phyloP scores from a whole-genome alignment of 2,329 filamentous ascomycete species.

The Fusarium circinatum region DNA sequence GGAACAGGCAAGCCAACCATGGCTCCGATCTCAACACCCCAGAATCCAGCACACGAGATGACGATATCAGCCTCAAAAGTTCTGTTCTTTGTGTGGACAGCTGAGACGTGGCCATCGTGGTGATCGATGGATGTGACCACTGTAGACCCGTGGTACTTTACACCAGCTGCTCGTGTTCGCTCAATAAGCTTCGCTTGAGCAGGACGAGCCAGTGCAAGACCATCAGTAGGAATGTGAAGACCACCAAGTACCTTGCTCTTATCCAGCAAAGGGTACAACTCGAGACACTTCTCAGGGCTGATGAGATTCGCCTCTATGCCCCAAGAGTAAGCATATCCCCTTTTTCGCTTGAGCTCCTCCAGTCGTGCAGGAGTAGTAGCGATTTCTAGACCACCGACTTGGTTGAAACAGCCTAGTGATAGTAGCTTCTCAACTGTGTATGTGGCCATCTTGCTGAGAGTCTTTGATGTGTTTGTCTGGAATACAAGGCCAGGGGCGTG shows the following conservation, averaged over 20 bases:
- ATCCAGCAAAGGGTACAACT: conserved; percentile 65
- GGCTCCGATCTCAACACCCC: conserved; percentile 72
- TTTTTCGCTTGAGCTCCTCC: conserved; percentile 70
- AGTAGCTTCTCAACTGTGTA: conserved; percentile 71
- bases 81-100: conserved; percentile 61
- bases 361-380: conserved; percentile 68
- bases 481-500: conserved; percentile 73
- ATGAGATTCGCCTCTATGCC: conserved; percentile 66
- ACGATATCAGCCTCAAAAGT: conserved; percentile 68
- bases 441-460: conserved; percentile 66
- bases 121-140: conserved; percentile 67
- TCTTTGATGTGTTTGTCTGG: conserved; percentile 68
- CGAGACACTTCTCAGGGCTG: conserved; percentile 61
- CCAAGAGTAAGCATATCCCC: conserved; percentile 70
- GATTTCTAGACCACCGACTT: conserved; percentile 70
- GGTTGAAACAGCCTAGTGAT: conserved; percentile 69
- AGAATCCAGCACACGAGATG: conserved; percentile 72
- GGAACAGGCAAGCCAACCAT: conserved; percentile 69
- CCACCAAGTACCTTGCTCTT: conserved; percentile 65
- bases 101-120: conserved; percentile 61
- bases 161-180: conserved; percentile 66
- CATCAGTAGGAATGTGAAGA: conserved; percentile 69
- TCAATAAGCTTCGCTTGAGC: conserved; percentile 70
- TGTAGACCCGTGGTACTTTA: conserved; percentile 66
- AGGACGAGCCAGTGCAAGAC: conserved; percentile 68